Evolutionary conservation across 805 yeast genomes (phyloP).

Genomic region (Torulaspora delbrueckii): DNA sequence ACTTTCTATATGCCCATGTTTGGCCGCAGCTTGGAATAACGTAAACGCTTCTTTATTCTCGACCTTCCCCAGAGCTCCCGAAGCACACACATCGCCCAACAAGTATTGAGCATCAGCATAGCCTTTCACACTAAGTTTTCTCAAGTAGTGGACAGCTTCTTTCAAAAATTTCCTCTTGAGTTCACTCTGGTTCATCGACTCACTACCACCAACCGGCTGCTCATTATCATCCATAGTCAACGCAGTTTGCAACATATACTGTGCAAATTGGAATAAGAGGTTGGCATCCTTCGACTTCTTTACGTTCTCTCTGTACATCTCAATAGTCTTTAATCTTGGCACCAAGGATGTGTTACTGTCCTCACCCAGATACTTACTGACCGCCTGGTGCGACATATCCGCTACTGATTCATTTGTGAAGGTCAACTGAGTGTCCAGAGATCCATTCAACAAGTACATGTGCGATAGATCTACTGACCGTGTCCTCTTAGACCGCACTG

Average conservation of each 20-base stretch:
- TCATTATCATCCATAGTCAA: conserved; percentile 45
- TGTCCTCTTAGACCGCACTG: conserved; percentile 21
- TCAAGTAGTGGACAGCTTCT: conserved; percentile 70
- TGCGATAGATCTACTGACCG: conserved; percentile 42
- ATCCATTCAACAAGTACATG: conserved; percentile 35
- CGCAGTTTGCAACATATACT: conserved; percentile 83
- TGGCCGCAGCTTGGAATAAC: conserved; percentile 84
- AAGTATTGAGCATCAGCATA: conserved; percentile 87
- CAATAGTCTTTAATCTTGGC: conserved; percentile 79
- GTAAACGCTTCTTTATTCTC: conserved; percentile 72
- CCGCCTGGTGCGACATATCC: conserved; percentile 48
- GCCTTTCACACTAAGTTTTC: conserved; percentile 70
- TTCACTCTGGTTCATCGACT: conserved; percentile 21
- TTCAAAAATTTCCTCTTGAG: conserved; percentile 56
- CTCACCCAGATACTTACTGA: conserved; percentile 51
- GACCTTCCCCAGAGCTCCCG: conserved; percentile 77
- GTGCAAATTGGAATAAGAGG: conserved; percentile 86
- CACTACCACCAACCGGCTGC: conserved; percentile 3
- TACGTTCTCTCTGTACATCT: conserved; percentile 80
- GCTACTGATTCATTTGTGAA: conserved; percentile 41
- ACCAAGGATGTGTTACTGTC: conserved; percentile 46
- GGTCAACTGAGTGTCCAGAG: conserved; percentile 35
- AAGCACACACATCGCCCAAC: conserved; percentile 81
- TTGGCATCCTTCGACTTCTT: conserved; percentile 79
- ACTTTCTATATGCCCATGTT: conserved; percentile 86